Conservation (phyloP, 2,329 filamentous ascomycete species). For the Cytospora leucostoma region DNA sequence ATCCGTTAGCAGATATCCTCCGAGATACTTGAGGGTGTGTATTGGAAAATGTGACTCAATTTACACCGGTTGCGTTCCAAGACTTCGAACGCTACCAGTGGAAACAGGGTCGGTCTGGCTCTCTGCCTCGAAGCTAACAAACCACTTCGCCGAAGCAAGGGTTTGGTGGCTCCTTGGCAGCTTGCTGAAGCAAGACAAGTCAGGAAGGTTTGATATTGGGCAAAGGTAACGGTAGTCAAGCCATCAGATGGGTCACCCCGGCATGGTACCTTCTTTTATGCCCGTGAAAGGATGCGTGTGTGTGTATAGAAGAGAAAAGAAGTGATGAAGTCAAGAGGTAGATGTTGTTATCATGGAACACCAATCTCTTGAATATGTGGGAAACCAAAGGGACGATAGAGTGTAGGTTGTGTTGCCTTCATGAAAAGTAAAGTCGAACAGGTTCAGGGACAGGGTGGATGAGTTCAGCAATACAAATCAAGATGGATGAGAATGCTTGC, state of each 20-base stretch:
- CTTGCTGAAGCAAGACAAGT: conserved; percentile 34
- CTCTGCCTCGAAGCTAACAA: conserved; percentile 33
- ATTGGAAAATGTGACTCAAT: conserved; percentile 20
- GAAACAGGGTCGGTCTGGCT: conserved; percentile 15
- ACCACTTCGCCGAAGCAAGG: conserved; percentile 46
- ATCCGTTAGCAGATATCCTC: not conserved
- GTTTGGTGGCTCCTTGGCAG: conserved; percentile 36
- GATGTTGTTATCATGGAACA: not conserved
- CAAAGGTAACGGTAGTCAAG: conserved; percentile 69
- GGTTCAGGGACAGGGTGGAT: not conserved
- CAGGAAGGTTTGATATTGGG: conserved; percentile 55
- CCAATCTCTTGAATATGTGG: no score
- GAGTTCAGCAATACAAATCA: not conserved
- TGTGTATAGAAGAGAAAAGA: not conserved
- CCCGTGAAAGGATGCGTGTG: conserved; percentile 35
- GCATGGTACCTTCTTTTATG: conserved; percentile 66
- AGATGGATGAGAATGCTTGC: conserved; percentile 30
- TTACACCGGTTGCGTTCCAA: conserved; percentile 30
- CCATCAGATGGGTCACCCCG: conserved; percentile 50
- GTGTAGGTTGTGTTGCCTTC: no score
- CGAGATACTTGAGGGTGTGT: not conserved
- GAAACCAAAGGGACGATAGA: no score
- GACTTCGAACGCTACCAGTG: conserved; percentile 15
- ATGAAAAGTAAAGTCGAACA: not conserved
- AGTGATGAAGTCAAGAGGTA: conserved; percentile 15